These are phyloP conservation scores for Albifimbria verrucaria DNA, from an alignment of 2,329 filamentous ascomycete species.

Conservation along the genomic window DNA sequence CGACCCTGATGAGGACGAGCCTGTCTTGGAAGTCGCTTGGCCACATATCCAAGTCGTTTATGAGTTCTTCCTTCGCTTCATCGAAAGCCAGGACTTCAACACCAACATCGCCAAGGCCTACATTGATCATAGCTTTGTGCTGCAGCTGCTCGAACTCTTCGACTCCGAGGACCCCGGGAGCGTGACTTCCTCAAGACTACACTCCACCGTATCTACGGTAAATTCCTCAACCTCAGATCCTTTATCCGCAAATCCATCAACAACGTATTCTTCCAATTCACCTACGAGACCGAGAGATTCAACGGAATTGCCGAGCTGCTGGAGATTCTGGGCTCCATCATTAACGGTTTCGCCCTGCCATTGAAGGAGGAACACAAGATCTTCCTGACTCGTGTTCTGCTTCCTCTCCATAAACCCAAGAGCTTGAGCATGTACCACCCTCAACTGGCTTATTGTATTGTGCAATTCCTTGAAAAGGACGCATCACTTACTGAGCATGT, in stretches of 20 bases:
- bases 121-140: slow-evolving; percentile 96
- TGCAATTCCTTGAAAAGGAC: slow-evolving; percentile 98
- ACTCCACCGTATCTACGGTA: slow-evolving; percentile 95
- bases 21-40: slow-evolving; percentile 96
- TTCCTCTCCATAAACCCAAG: slow-evolving; percentile 97
- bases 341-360: slow-evolving; percentile 95
- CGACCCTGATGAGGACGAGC: slow-evolving; percentile 97
- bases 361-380: slow-evolving; percentile 99
- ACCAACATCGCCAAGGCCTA: slow-evolving; percentile 99
- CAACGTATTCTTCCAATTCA: slow-evolving; percentile 99
- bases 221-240: slow-evolving; percentile 95
- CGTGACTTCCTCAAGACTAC: slow-evolving; percentile 98
- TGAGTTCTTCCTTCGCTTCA: slow-evolving; percentile 98
- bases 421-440: slow-evolving; percentile 99
- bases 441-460: slow-evolving; percentile 96
- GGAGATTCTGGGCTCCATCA: slow-evolving; percentile 96
- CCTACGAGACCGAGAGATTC: slow-evolving; percentile 97
- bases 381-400: slow-evolving; percentile 87
- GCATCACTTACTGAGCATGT: slow-evolving; percentile 95
- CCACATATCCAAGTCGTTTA: slow-evolving; percentile 99
- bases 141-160: slow-evolving; percentile 95
- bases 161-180: slow-evolving; percentile 97
- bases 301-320: slow-evolving; percentile 96
- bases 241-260: slow-evolving; percentile 99
- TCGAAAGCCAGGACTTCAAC: slow-evolving; percentile 99